Percentiles rank a stretch among this genome's conserved stretches.
Conservation (phyloP, 345 rosid genomes). For the Aquilaria malaccensis region DNA sequence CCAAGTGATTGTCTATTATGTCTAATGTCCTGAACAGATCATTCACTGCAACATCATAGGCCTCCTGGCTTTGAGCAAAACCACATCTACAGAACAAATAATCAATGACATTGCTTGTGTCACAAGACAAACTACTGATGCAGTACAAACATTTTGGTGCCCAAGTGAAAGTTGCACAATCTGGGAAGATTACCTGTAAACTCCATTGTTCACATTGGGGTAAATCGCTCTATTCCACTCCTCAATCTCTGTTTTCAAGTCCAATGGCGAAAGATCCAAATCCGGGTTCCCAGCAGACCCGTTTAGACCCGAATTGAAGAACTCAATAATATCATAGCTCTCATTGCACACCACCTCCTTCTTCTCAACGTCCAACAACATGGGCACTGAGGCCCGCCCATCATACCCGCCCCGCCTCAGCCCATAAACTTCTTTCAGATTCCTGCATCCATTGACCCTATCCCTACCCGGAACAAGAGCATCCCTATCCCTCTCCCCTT, state of each 20-base stretch:
- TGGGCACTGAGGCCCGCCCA: conserved; percentile 78
- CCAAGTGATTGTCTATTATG: conserved; percentile 48
- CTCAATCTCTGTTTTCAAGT: conserved; percentile 42
- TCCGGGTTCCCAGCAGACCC: conserved; percentile 36
- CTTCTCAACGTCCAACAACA: conserved; percentile 63
- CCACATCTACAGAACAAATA: conserved; percentile 49
- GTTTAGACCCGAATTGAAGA: conserved; percentile 63
- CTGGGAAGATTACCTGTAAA: conserved; percentile 46
- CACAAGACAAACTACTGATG: neutral
- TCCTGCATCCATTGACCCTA: conserved; percentile 47
- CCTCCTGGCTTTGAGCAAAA: conserved; percentile 85
- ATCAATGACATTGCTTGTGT: neutral
- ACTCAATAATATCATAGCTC: conserved; percentile 67
- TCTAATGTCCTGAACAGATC: conserved; percentile 57
- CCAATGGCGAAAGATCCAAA: conserved; percentile 54
- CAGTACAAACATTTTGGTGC: neutral
- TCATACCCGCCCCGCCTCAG: conserved; percentile 52
- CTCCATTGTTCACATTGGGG: conserved; percentile 77
- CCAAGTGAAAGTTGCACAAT: no score
- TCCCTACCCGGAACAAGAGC: conserved; percentile 53
- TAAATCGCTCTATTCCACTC: conserved; percentile 70
- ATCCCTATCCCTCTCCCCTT: conserved; percentile 13
- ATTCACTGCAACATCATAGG: conserved; percentile 62
- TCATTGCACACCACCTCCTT: conserved; percentile 72
- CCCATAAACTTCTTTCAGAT: conserved; percentile 61